Evolutionary conservation across 768 basidiomycete species (phyloP).

Genomic region (Sarcodon sp.): DNA sequence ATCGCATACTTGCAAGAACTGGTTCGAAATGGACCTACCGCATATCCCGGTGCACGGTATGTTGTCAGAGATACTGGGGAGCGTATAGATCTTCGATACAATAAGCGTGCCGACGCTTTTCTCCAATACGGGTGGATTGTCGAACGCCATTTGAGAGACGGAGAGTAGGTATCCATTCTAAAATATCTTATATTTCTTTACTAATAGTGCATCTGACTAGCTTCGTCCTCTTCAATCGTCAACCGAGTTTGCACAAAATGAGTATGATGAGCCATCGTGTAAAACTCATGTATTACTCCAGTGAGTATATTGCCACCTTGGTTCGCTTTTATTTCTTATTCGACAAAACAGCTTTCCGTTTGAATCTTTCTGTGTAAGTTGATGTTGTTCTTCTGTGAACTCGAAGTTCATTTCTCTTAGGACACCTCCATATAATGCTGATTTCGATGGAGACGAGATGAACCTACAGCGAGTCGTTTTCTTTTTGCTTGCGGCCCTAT

Average conservation of each 20-base stretch:
- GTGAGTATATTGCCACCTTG: constrained; percentile 32
- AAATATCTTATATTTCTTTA: background rate
- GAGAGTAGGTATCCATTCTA: constrained; percentile 63
- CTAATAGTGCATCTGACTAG: constrained; percentile 25
- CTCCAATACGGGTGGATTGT: constrained; percentile 98
- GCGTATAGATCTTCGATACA: constrained; percentile 92
- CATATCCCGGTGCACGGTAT: constrained; percentile 93
- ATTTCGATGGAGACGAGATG: constrained; percentile 99
- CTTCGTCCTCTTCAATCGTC: constrained; percentile 93
- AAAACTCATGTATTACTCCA: constrained; percentile 95
- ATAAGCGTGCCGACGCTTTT: constrained; percentile 90
- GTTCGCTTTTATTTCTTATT: constrained; percentile 4
- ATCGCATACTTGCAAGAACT: constrained; percentile 89
- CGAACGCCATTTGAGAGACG: constrained; percentile 93
- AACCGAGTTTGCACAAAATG: constrained; percentile 98
- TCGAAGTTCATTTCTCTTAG: constrained; percentile 23
- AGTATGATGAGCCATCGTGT: constrained; percentile 99
- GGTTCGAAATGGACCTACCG: constrained; percentile 87
- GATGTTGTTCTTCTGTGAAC: constrained; percentile 9
- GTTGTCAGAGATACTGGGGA: constrained; percentile 96
- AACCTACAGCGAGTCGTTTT: constrained; percentile 88
- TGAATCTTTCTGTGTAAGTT: constrained; percentile 94
- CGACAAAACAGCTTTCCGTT: constrained; percentile 65
- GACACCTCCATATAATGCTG: constrained; percentile 97
- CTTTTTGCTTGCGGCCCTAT: background rate